Evolutionary conservation across 2,329 filamentous ascomycete species (phyloP), one percentile per base, ranked within the genome.

Genomic region (Rhynchosporium agropyri): DNA sequence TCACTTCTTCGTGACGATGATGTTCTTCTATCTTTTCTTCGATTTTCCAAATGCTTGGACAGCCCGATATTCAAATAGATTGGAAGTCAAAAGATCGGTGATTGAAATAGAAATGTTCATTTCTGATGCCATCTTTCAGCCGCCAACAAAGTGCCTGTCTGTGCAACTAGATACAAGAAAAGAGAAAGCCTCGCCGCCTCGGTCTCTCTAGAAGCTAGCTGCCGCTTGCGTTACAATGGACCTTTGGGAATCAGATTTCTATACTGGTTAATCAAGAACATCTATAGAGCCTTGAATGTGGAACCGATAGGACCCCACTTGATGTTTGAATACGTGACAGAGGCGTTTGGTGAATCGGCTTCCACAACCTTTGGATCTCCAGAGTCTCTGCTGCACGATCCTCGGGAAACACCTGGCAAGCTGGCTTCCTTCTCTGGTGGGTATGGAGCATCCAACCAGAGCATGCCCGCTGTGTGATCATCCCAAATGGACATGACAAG

Each of bases 381-480:
- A 33, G 83, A 83, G 69, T 72, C 75, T 62, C 78, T 78, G 42
- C 78, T 63, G 75, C 86, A 89, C 43, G 77, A 76, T 63, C 86
- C 86, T 71, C 85, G 82, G 50, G 77, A 74, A 66, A 80, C 77
- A 71, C 85, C 85, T 55, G 79, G 78, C 3, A 66, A 67, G 64
- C 77, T 78, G 45, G 77, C 71, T 66, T 77, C 72, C 42, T 69
- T 75, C 62, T 74, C 71, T 65, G 79, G 77, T 65, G 88, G 88
- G 80, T 84, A 89, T 74, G 79, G 82, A 66, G 83, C 84, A 79
- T 92, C 89, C 71, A 92, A 83, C 89, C 89, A 92, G 70, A 89
- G 82, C 88, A 91, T 91, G 77, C 88, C 81, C 71, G 83, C 78
- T 63, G 81, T 75, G 76, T 90, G 83, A 65, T 80, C 78, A 68